A percentile compares a stretch with the other conserved stretches of the same genome.
Evolutionary conservation across 2,329 filamentous ascomycete genomes (phyloP).

Genomic region (Microcyclosporella mali): DNA sequence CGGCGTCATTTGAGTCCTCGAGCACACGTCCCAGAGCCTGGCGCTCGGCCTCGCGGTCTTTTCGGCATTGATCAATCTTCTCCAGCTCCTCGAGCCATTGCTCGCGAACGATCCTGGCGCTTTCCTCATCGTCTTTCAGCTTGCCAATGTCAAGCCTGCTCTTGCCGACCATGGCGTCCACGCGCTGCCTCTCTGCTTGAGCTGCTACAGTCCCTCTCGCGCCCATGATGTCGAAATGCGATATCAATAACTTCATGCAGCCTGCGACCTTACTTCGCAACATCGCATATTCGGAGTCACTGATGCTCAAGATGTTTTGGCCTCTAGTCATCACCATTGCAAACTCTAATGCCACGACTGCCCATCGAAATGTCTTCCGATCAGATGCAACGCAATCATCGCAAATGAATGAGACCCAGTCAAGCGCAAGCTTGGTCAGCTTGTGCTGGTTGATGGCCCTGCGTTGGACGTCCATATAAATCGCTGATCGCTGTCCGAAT

Average conservation of each 20-base stretch:
- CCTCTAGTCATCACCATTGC: conserved; percentile 96
- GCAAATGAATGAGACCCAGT: conserved; percentile 97
- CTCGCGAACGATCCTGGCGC: conserved; percentile 64
- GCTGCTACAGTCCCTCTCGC: conserved; percentile 88
- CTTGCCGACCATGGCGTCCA: conserved; percentile 73
- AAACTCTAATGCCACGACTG: conserved; percentile 89
- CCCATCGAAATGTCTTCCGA: conserved; percentile 94
- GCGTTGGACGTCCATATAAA: conserved; percentile 93
- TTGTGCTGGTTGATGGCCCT: conserved; percentile 97
- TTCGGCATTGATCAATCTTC: conserved; percentile 70
- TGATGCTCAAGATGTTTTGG: conserved; percentile 84
- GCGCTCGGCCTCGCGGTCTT: conserved; percentile 74
- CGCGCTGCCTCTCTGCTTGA: conserved; percentile 82
- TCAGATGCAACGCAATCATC: conserved; percentile 94
- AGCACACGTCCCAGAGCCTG: conserved; percentile 84
- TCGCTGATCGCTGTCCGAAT: conserved; percentile 87
- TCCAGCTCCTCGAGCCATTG: conserved; percentile 68
- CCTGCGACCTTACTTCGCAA: conserved; percentile 85
- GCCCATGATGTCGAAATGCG: conserved; percentile 98
- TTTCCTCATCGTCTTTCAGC: conserved; percentile 76
- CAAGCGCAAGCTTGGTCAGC: conserved; percentile 82
- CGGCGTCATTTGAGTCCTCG: conserved; percentile 91
- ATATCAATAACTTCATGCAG: conserved; percentile 95
- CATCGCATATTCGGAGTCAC: conserved; percentile 76
- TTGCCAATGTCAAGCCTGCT: conserved; percentile 69